Percentiles rank a stretch among this genome's conserved stretches.
phyloP scores from a whole-genome alignment of 495 filamentous ascomycete species.

The Margaritispora aquatica region DNA sequence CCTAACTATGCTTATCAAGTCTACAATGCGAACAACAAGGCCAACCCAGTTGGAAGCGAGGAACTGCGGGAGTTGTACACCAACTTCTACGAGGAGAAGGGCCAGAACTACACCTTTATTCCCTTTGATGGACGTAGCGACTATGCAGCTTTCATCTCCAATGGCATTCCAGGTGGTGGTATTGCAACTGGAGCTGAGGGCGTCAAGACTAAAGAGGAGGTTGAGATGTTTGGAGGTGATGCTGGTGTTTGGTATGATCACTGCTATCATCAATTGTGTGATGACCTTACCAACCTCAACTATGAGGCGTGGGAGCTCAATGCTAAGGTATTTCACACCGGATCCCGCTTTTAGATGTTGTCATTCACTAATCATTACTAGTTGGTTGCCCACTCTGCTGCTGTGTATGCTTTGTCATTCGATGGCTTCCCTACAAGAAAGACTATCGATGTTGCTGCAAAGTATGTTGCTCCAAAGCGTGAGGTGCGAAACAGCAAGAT shows the following conservation, averaged over 20 bases:
- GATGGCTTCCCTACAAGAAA: conserved; percentile 43
- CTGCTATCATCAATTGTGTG: conserved; percentile 51
- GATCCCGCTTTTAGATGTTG: neutral
- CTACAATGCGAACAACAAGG: conserved; percentile 39
- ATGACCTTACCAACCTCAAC: conserved; percentile 42
- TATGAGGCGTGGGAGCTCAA: conserved; percentile 47
- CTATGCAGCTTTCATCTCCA: conserved; percentile 48
- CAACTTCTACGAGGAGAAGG: conserved; percentile 40
- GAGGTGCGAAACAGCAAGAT: neutral
- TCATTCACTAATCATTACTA: conserved; percentile 10
- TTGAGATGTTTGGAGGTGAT: conserved; percentile 43
- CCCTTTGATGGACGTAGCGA: conserved; percentile 51
- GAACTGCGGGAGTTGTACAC: conserved; percentile 45
- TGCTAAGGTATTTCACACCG: conserved; percentile 35
- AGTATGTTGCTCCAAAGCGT: neutral
- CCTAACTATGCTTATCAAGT: conserved; percentile 50
- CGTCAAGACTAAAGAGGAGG: conserved; percentile 46
- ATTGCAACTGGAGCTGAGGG: conserved; percentile 59
- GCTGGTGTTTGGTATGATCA: conserved; percentile 46
- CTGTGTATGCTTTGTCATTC: conserved; percentile 44
- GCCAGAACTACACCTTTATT: conserved; percentile 45
- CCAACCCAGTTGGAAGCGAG: conserved; percentile 42
- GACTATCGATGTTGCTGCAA: neutral
- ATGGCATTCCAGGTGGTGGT: conserved; percentile 47
- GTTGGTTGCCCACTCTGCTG: conserved; percentile 50